Evolutionary conservation across 2,329 filamentous ascomycete species (phyloP).

Genomic region (Fonsecaea nubica): DNA sequence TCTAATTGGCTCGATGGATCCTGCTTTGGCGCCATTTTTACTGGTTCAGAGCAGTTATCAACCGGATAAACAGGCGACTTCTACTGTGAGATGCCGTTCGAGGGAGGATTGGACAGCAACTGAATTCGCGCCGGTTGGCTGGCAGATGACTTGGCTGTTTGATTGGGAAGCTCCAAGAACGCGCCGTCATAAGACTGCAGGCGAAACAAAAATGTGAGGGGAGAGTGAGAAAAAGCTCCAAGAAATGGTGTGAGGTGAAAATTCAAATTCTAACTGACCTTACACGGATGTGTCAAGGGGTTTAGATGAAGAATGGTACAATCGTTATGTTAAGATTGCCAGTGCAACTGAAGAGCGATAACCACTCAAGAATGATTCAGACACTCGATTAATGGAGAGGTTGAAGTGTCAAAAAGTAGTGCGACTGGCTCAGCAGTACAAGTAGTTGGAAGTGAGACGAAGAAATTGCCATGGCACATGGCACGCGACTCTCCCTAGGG

Average conservation of each 20-base stretch:
- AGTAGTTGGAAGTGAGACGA: slow-evolving; percentile 3
- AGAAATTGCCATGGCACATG: not conserved
- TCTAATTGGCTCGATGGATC: slow-evolving; percentile 19
- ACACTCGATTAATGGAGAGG: not conserved
- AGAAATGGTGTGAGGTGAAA: slow-evolving; percentile 8
- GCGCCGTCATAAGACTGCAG: not conserved
- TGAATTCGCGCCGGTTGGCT: slow-evolving; percentile 1
- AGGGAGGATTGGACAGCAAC: not conserved
- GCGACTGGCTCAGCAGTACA: not conserved
- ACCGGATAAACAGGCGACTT: slow-evolving; percentile 13
- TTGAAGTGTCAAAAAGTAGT: not conserved
- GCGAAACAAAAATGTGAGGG: not conserved
- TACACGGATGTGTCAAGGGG: not conserved
- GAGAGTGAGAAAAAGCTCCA: not conserved
- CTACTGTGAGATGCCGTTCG: not conserved
- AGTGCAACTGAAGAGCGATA: not conserved
- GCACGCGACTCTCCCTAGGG: not conserved
- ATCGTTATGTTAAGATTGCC: not conserved
- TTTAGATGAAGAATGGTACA: not conserved
- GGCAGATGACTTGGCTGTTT: slow-evolving; percentile 8
- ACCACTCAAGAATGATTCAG: not conserved
- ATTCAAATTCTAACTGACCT: slow-evolving; percentile 16
- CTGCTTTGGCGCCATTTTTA: slow-evolving; percentile 19
- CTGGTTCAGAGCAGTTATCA: slow-evolving; percentile 3
- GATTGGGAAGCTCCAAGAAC: slow-evolving; percentile 2